A percentile compares a stretch with the other conserved stretches of the same genome.
phyloP scores from a whole-genome alignment of 208 protist genomes.

The Crithidia expoeki region DNA sequence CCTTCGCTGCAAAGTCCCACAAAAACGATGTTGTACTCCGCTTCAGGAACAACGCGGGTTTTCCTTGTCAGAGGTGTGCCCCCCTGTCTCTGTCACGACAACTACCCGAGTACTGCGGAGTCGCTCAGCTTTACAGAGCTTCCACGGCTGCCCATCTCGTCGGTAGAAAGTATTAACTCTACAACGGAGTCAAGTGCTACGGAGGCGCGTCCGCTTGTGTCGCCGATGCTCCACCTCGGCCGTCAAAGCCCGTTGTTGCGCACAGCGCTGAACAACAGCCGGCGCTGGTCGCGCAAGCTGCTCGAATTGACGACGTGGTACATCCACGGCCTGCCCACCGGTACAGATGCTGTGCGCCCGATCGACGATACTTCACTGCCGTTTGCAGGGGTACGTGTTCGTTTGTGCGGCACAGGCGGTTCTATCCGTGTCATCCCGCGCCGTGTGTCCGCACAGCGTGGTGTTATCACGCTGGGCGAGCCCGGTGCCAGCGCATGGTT shows the following conservation, averaged over 20 bases:
- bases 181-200: neutral
- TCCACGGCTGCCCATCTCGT: constrained; percentile 8
- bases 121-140: constrained; percentile 6
- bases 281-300: constrained; percentile 25
- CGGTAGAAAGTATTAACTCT: neutral
- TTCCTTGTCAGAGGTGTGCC: constrained; percentile 9
- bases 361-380: constrained; percentile 21
- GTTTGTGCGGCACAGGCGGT: constrained; percentile 18
- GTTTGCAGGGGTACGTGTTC: constrained; percentile 27
- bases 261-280: constrained; percentile 18
- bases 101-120: neutral
- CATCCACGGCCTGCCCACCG: constrained; percentile 26
- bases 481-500: constrained; percentile 21
- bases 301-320: constrained; percentile 38
- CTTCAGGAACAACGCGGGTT: too few relatives aligned
- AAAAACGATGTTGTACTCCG: too few relatives aligned
- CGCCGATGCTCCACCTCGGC: constrained; percentile 21
- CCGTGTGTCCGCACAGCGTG: neutral
- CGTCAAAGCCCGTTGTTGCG: constrained; percentile 25
- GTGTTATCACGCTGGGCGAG: neutral
- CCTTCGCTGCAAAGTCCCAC: too few relatives aligned
- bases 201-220: constrained; percentile 18
- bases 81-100: neutral
- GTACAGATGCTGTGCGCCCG: neutral
- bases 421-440: neutral